phyloP scores from a whole-genome alignment of 768 basidiomycete genomes.

The Chalciporus pseudorubinellus region DNA sequence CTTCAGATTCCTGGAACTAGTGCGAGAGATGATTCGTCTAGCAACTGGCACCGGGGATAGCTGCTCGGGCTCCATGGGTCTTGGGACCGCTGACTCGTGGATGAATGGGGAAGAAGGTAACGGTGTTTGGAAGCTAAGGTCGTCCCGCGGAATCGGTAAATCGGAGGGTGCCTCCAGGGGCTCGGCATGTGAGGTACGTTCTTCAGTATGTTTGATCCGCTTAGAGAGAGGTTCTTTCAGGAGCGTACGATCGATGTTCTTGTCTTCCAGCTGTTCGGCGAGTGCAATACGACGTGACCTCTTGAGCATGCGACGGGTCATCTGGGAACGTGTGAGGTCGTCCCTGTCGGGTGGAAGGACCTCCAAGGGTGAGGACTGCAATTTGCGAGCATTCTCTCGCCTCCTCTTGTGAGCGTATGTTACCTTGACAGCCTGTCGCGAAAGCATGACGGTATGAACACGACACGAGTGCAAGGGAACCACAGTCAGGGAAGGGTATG shows the following conservation, averaged over 20 bases:
- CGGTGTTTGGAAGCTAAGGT: slow-evolving; percentile 28
- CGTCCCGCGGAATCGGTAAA: slow-evolving; percentile 10
- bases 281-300: slow-evolving; percentile 40
- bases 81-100: slow-evolving; percentile 23
- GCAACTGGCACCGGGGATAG: slow-evolving; percentile 44
- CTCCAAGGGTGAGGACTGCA: slow-evolving; percentile 29
- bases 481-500: too few relatives aligned
- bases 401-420: slow-evolving; percentile 35
- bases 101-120: slow-evolving; percentile 23
- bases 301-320: slow-evolving; percentile 47
- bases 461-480: too few relatives aligned
- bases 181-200: slow-evolving; percentile 6
- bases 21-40: slow-evolving; percentile 36
- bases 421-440: slow-evolving; percentile 19
- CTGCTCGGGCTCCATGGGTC: slow-evolving; percentile 29
- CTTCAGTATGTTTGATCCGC: slow-evolving; percentile 29
- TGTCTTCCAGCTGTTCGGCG: slow-evolving; percentile 20
- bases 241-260: slow-evolving; percentile 12
- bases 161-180: slow-evolving; percentile 1
- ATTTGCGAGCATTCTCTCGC: slow-evolving; percentile 13
- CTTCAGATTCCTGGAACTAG: slow-evolving; percentile 40
- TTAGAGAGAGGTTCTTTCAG: slow-evolving; percentile 31
- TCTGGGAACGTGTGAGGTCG: slow-evolving; percentile 39
- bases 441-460: slow-evolving; percentile 7
- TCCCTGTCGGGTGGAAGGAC: slow-evolving; percentile 25